Percentiles rank a stretch among this genome's conserved stretches.
phyloP scores from a whole-genome alignment of 305 asterid genomes.

The Fraxinus baroniana region DNA sequence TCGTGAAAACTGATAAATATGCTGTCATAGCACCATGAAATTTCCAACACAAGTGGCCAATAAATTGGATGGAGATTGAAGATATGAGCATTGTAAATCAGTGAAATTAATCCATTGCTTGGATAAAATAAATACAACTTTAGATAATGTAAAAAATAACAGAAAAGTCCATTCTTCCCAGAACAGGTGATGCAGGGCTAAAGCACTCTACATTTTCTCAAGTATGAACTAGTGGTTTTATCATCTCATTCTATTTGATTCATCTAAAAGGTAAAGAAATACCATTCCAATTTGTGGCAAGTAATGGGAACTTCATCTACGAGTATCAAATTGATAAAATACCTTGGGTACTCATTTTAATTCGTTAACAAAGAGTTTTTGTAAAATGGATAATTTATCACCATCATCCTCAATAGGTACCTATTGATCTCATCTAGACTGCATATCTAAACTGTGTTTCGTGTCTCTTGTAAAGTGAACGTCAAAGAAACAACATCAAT shows the following conservation, averaged over 20 bases:
- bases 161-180: neutral
- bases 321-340: neutral
- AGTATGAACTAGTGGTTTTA: neutral
- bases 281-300: neutral
- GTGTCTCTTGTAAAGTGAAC: neutral
- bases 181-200: neutral
- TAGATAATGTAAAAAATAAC: neutral
- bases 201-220: neutral
- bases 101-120: neutral
- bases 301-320: neutral
- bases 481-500: neutral
- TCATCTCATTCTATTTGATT: neutral
- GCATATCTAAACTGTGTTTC: neutral
- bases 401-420: neutral
- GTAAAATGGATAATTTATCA: neutral
- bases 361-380: neutral
- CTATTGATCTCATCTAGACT: neutral
- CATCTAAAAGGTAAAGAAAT: neutral
- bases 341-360: neutral
- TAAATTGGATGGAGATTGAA: neutral
- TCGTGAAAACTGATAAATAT: neutral
- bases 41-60: neutral
- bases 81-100: neutral
- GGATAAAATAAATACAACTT: neutral
- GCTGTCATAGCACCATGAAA: neutral